These are phyloP conservation scores for Blakeslea trispora DNA, from an alignment of 371 early-diverging fungal species.

Conservation along the genomic window DNA sequence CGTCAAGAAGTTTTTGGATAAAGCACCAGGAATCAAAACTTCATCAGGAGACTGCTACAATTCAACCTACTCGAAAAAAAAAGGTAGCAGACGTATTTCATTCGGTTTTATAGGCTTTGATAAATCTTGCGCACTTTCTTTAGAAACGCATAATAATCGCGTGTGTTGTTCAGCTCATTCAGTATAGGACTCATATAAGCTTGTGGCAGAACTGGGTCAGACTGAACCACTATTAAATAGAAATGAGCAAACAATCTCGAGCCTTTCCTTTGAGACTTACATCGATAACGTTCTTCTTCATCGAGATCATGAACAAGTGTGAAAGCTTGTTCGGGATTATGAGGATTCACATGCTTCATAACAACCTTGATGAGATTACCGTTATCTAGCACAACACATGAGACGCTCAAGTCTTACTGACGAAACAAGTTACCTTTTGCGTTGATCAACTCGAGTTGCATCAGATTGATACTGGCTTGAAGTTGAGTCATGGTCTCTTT, in stretches of 20 bases:
- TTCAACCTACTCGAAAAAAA: no score
- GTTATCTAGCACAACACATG: not conserved
- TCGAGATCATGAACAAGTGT: not conserved
- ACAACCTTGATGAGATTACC: not conserved
- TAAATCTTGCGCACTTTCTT: slow-evolving; percentile 1
- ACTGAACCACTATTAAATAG: slow-evolving; percentile 3
- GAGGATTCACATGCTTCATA: not conserved
- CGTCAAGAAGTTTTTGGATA: no score
- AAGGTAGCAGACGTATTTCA: not conserved
- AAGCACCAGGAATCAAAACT: no score
- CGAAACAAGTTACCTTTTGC: not conserved
- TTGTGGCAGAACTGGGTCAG: slow-evolving; percentile 1
- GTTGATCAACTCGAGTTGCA: not conserved
- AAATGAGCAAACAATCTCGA: not conserved
- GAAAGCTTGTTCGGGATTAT: not conserved
- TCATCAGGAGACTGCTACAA: no score
- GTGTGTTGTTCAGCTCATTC: slow-evolving; percentile 1
- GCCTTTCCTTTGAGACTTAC: no score
- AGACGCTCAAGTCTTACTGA: no score
- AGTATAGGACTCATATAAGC: not conserved
- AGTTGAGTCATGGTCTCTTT: not conserved
- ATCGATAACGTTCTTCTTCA: not conserved
- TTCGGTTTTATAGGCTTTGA: slow-evolving; percentile 1
- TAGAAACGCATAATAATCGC: slow-evolving; percentile 12
- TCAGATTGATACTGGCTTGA: not conserved